Percentiles rank a stretch among this genome's conserved stretches.
Evolutionary conservation across 176 grass and related monocot species (phyloP).

Genomic region (Puccinellia tenuiflora): DNA sequence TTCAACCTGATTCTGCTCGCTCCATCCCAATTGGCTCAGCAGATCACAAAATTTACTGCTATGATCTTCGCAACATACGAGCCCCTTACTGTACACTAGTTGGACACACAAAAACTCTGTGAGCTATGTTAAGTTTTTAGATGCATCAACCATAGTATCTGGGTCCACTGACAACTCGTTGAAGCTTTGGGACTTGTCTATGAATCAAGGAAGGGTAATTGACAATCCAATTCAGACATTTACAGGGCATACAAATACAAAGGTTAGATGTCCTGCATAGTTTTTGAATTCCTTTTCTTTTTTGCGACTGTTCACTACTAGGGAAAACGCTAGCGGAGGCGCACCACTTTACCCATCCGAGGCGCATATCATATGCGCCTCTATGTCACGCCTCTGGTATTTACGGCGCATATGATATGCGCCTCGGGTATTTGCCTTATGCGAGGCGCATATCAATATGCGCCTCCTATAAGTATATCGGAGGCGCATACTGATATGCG

Average conservation of each 20-base stretch:
- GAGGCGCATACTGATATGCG: too few species aligned
- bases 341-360: too few species aligned
- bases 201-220: conserved; percentile 41
- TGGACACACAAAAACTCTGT: conserved; percentile 90
- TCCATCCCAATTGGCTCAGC: conserved; percentile 84
- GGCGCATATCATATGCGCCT: too few species aligned
- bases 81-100: conserved; percentile 60
- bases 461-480: too few species aligned
- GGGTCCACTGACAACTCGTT: conserved; percentile 82
- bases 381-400: too few species aligned
- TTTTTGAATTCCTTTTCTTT: too few species aligned
- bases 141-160: conserved; percentile 70
- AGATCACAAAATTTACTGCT: conserved; percentile 95
- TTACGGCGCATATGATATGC: too few species aligned
- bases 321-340: too few species aligned
- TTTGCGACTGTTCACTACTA: background rate
- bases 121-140: conserved; percentile 91
- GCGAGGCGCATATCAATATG: too few species aligned
- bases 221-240: conserved; percentile 79
- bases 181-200: conserved; percentile 87
- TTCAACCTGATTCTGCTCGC: conserved; percentile 78
- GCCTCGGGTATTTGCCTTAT: too few species aligned
- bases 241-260: conserved; percentile 87
- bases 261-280: conserved; percentile 47
- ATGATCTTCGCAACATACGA: conserved; percentile 88